Percentiles rank a stretch among this genome's conserved stretches.
phyloP scores from a whole-genome alignment of 371 early-diverging fungal species.

The Entomophthora muscae region DNA sequence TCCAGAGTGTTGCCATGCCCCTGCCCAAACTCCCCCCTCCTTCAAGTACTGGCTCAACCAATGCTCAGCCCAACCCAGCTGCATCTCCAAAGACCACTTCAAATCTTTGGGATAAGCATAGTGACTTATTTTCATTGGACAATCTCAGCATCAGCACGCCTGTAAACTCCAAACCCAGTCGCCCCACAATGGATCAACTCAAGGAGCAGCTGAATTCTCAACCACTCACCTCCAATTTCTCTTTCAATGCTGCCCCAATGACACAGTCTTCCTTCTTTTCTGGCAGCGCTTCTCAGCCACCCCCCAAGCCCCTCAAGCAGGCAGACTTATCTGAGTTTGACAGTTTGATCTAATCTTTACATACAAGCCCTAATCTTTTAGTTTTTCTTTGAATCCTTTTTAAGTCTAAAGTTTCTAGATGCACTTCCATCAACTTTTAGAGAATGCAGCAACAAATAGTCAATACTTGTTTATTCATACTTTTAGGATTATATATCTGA shows the following conservation, averaged over 20 bases:
- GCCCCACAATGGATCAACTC: neutral
- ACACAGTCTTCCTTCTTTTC: too few relatives aligned
- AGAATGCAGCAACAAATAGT: too few relatives aligned
- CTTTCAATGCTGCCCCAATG: neutral
- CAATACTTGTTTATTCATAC: too few relatives aligned
- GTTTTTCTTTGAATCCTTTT: too few relatives aligned
- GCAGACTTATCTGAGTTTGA: neutral
- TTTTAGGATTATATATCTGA: too few relatives aligned
- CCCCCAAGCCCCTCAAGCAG: neutral
- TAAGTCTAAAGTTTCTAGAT: too few relatives aligned
- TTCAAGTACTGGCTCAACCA: neutral
- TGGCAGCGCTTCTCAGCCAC: neutral
- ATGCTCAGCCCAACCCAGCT: neutral
- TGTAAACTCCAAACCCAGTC: neutral
- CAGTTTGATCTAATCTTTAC: neutral
- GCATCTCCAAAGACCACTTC: neutral
- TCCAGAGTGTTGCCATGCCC: slow-evolving; percentile 15
- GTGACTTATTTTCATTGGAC: neutral
- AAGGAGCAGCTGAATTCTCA: neutral
- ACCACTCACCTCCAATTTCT: neutral
- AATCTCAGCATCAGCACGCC: neutral
- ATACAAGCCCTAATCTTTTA: neutral
- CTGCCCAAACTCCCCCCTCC: neutral
- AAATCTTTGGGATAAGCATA: neutral
- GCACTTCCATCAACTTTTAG: too few relatives aligned